phyloP scores from a whole-genome alignment of 1,284 basidiomycete genomes.

The Singerocomus rubriflavus region DNA sequence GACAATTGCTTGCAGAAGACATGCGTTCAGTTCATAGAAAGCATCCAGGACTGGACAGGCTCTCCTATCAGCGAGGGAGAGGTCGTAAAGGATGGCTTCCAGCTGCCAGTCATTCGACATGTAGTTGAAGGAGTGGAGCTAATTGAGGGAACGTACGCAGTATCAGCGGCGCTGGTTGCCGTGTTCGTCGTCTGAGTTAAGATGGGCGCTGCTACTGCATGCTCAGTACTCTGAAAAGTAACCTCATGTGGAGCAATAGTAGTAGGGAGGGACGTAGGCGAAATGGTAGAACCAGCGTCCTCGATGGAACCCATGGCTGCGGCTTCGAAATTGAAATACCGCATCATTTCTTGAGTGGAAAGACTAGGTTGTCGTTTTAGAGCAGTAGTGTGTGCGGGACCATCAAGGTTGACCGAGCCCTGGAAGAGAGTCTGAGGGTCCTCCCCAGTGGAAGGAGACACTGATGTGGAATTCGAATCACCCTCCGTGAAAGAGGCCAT shows the following conservation, averaged over 20 bases:
- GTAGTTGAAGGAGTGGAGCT: conserved; percentile 47
- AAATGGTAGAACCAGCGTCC: background rate
- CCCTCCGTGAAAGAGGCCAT: background rate
- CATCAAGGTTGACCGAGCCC: conserved; percentile 11
- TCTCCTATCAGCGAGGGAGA: conserved; percentile 27
- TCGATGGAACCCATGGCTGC: conserved; percentile 7
- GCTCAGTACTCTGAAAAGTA: conserved; percentile 10
- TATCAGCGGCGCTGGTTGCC: background rate
- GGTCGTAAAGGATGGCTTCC: conserved; percentile 37
- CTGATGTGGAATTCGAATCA: background rate
- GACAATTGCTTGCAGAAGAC: background rate
- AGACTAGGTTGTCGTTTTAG: conserved; percentile 23
- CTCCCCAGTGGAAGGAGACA: background rate
- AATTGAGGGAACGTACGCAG: conserved; percentile 49
- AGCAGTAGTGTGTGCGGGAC: conserved; percentile 7
- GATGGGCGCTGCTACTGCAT: conserved; percentile 19
- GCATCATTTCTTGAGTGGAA: conserved; percentile 29
- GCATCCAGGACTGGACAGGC: conserved; percentile 13
- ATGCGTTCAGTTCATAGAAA: background rate
- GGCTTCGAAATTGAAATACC: conserved; percentile 30
- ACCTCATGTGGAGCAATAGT: conserved; percentile 22
- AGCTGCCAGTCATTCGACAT: conserved; percentile 53
- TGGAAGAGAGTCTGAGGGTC: conserved; percentile 23
- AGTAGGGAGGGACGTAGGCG: background rate
- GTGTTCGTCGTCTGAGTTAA: conserved; percentile 32